Percentiles rank a stretch among this genome's conserved stretches.
Evolutionary conservation across 331 rosid species (phyloP).

Genomic region (Spiraea crenata): DNA sequence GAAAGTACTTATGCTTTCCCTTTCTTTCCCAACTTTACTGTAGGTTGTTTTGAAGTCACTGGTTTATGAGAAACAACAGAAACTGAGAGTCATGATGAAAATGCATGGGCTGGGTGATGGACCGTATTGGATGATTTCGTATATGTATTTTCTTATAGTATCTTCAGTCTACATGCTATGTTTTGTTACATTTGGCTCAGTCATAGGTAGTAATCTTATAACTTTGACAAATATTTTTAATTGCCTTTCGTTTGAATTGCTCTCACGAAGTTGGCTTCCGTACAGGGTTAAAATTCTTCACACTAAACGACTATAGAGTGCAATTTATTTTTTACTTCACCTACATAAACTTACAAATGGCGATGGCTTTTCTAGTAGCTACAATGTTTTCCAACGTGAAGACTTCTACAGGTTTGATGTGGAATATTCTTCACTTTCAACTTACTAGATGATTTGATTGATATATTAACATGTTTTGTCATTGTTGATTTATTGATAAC

Average conservation of each 20-base stretch:
- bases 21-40: conserved; percentile 11
- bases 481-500: conserved; percentile 23
- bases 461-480: background rate
- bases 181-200: conserved; percentile 63
- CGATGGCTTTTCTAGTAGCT: conserved; percentile 54
- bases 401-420: conserved; percentile 64
- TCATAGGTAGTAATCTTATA: conserved; percentile 39
- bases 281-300: conserved; percentile 70
- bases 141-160: conserved; percentile 56
- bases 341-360: conserved; percentile 66
- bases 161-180: conserved; percentile 55
- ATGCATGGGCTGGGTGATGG: conserved; percentile 89
- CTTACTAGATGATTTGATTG: background rate
- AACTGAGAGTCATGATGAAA: conserved; percentile 82
- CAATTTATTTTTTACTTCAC: conserved; percentile 59
- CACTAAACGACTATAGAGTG: conserved; percentile 59
- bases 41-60: conserved; percentile 56
- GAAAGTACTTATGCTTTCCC: background rate
- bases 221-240: conserved; percentile 18
- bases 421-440: conserved; percentile 1
- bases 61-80: conserved; percentile 72
- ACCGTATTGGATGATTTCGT: conserved; percentile 70
- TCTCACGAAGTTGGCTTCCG: conserved; percentile 17
- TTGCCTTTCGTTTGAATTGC: conserved; percentile 5
- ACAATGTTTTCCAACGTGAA: conserved; percentile 54